Evolutionary conservation across 129 eudicot genomes (phyloP).

Genomic region (Logfia minima): DNA sequence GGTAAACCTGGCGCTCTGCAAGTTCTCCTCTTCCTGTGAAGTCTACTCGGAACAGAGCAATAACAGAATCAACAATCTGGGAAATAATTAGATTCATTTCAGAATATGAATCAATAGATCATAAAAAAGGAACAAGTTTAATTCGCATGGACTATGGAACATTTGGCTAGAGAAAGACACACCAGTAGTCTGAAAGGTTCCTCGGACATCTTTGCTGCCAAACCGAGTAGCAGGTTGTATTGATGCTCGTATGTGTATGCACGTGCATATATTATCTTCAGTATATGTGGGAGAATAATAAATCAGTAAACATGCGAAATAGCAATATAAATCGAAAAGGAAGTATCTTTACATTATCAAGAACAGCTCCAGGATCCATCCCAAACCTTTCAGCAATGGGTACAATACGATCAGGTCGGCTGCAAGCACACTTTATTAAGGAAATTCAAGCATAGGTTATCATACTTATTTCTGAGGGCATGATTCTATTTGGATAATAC

Average conservation of each 20-base stretch:
- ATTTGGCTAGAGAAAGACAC: conserved; percentile 26
- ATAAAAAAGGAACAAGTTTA: neutral
- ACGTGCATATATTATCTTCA: conserved; percentile 88
- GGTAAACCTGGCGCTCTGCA: conserved; percentile 83
- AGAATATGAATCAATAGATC: neutral
- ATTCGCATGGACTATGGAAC: neutral
- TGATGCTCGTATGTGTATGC: conserved; percentile 99
- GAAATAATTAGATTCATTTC: conserved; percentile 1
- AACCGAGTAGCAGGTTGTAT: conserved; percentile 95
- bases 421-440: conserved; percentile 46
- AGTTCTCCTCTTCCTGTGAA: conserved; percentile 97
- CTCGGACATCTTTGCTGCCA: conserved; percentile 96
- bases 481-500: neutral
- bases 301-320: conserved; percentile 18
- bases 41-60: conserved; percentile 89
- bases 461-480: neutral
- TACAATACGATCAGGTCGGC: conserved; percentile 96
- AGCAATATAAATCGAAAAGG: conserved; percentile 11
- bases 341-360: conserved; percentile 69
- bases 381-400: conserved; percentile 99
- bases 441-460: conserved; percentile 15
- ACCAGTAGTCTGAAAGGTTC: conserved; percentile 97
- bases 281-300: neutral
- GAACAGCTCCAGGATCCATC: conserved; percentile 98
- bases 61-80: conserved; percentile 86